phyloP scores from a whole-genome alignment of 1,284 basidiomycete species.

The Trichosporon asahii region DNA sequence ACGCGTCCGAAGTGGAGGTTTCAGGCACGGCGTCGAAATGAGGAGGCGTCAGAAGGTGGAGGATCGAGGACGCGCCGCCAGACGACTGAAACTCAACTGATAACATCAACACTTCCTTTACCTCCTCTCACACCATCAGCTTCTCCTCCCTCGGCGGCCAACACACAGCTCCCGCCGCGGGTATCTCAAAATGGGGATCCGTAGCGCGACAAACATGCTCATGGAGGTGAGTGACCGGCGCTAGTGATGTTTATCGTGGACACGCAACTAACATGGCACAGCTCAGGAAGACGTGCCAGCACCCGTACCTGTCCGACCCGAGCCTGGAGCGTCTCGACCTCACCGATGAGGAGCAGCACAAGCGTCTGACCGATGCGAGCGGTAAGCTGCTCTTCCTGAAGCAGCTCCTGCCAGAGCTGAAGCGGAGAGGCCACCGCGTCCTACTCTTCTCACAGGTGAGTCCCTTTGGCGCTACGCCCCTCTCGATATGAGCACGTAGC shows the following conservation, averaged over 20 bases:
- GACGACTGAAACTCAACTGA: too few species aligned
- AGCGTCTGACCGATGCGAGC: slow-evolving; percentile 76
- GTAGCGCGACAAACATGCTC: slow-evolving; percentile 35
- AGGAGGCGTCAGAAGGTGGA: background rate
- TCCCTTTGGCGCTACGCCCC: background rate
- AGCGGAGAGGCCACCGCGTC: slow-evolving; percentile 86
- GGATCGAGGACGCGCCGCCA: too few species aligned
- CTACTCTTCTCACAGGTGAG: slow-evolving; percentile 91
- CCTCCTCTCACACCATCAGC: background rate
- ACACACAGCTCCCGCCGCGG: background rate
- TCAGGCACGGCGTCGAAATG: background rate
- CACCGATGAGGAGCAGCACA: slow-evolving; percentile 63
- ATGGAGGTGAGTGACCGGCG: slow-evolving; percentile 41
- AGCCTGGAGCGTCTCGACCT: slow-evolving; percentile 75
- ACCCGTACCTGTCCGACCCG: slow-evolving; percentile 80
- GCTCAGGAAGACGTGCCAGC: slow-evolving; percentile 60
- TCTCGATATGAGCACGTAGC: background rate
- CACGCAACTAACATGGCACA: slow-evolving; percentile 18
- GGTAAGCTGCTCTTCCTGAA: slow-evolving; percentile 84
- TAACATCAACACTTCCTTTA: background rate
- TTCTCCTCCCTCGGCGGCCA: background rate
- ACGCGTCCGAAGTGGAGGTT: background rate
- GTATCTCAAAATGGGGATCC: background rate
- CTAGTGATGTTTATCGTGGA: background rate
- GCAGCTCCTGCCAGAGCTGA: slow-evolving; percentile 77